Conservation (phyloP, 495 filamentous ascomycete genomes). For the Talaromyces wortmannii region DNA sequence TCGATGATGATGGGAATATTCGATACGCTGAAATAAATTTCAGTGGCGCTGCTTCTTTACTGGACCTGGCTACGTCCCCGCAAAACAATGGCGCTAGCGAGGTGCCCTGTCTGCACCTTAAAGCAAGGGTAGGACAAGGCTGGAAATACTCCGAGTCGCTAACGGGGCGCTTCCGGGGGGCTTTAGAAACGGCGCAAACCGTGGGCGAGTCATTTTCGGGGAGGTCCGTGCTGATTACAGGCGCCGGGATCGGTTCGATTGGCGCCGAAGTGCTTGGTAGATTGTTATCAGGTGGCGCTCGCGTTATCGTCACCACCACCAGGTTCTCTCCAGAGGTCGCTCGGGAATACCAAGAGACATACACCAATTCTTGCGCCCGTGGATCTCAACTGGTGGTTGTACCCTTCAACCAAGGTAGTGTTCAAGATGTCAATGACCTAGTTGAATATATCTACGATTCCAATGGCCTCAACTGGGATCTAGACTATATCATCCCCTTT, state of each 20-base stretch:
- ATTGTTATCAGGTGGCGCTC: slow-evolving; percentile 16
- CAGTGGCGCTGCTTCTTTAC: slow-evolving; percentile 60
- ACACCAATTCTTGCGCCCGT: slow-evolving; percentile 8
- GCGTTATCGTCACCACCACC: slow-evolving; percentile 19
- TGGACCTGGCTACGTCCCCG: slow-evolving; percentile 47
- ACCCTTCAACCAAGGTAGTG: slow-evolving; percentile 24
- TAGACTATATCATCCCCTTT: slow-evolving; percentile 19
- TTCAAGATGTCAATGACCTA: slow-evolving; percentile 13
- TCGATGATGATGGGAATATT: slow-evolving; percentile 84
- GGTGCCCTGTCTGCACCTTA: slow-evolving; percentile 95
- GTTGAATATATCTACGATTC: slow-evolving; percentile 13
- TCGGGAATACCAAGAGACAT: slow-evolving; percentile 10
- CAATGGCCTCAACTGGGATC: slow-evolving; percentile 7
- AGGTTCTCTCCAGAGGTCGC: neutral
- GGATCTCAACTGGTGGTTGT: slow-evolving; percentile 14
- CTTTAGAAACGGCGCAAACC: slow-evolving; percentile 15
- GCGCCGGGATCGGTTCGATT: slow-evolving; percentile 17
- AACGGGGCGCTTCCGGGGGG: slow-evolving; percentile 82
- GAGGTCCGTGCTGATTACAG: slow-evolving; percentile 15
- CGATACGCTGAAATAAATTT: slow-evolving; percentile 81
- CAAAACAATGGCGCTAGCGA: slow-evolving; percentile 84
- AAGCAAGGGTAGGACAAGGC: slow-evolving; percentile 85
- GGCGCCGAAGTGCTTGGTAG: slow-evolving; percentile 8
- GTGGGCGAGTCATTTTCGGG: slow-evolving; percentile 1
- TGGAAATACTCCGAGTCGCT: slow-evolving; percentile 99